These are phyloP conservation scores for Mallotus nudiflorus DNA, from an alignment of 345 rosid genomes.

Conservation along the genomic window DNA sequence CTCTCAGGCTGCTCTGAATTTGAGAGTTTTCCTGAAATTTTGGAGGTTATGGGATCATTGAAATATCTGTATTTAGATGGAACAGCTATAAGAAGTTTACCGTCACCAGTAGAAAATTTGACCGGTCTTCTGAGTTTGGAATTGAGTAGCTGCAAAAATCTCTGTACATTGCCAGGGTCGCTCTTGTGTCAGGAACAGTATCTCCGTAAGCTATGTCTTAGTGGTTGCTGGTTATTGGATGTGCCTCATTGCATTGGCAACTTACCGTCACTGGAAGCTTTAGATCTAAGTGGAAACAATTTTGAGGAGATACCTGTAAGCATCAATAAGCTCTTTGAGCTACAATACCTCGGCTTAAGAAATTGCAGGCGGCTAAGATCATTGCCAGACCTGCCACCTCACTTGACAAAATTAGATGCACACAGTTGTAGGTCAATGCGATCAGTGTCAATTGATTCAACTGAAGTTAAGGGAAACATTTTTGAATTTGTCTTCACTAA, in stretches of 20 bases:
- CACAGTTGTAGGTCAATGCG: neutral
- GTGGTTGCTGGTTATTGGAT: neutral
- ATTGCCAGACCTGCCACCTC: conserved; percentile 24
- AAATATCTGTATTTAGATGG: neutral
- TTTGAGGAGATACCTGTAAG: conserved; percentile 17
- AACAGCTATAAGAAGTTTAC: neutral
- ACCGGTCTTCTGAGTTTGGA: neutral
- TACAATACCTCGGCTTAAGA: conserved; percentile 12
- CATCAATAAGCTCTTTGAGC: conserved; percentile 14
- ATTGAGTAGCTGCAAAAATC: neutral
- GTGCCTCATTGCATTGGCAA: neutral
- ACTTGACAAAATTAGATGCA: neutral
- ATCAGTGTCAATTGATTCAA: neutral
- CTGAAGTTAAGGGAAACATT: neutral
- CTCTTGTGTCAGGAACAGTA: no score
- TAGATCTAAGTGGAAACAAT: neutral
- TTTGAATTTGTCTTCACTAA: conserved; percentile 11
- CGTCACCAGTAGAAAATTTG: neutral
- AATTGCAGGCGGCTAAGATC: neutral
- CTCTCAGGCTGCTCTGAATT: neutral
- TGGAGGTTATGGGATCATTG: neutral
- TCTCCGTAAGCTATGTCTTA: neutral
- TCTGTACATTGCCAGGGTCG: neutral
- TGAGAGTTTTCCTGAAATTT: neutral
- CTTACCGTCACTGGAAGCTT: neutral